phyloP scores from a whole-genome alignment of 2,329 filamentous ascomycete genomes.

The Fusarium dimerum region DNA sequence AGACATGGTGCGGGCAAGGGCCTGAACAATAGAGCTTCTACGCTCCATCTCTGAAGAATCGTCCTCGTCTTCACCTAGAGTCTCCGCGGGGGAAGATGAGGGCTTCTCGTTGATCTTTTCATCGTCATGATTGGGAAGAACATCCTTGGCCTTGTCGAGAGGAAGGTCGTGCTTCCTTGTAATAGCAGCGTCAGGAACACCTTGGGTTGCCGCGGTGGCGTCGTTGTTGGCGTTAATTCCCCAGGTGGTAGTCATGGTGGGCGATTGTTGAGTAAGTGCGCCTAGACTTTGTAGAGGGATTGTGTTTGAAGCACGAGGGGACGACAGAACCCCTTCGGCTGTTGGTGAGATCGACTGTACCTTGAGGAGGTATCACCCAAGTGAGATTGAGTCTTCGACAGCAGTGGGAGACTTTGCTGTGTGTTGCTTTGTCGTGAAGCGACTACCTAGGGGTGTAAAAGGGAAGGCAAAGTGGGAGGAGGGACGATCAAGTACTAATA shows the following conservation, averaged over 20 bases:
- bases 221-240: constrained; percentile 47
- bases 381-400: background rate
- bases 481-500: constrained; percentile 6
- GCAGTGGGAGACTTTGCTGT: background rate
- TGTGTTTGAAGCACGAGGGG: constrained; percentile 16
- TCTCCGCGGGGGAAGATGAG: constrained; percentile 29
- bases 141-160: constrained; percentile 33
- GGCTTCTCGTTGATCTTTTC: constrained; percentile 27
- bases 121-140: constrained; percentile 38
- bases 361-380: background rate
- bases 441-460: background rate
- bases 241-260: constrained; percentile 25
- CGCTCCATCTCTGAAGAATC: constrained; percentile 48
- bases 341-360: background rate
- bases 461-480: constrained; percentile 1
- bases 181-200: constrained; percentile 37
- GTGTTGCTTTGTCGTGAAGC: background rate
- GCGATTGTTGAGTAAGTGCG: constrained; percentile 4
- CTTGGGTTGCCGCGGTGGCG: constrained; percentile 45
- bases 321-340: constrained; percentile 5
- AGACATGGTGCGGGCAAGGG: constrained; percentile 58
- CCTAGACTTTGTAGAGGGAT: constrained; percentile 14
- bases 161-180: constrained; percentile 20
- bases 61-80: constrained; percentile 33
- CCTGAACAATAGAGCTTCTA: constrained; percentile 54